These are phyloP conservation scores for Ulvella scutata DNA, from an alignment of 139 green algal species.

Conservation along the genomic window DNA sequence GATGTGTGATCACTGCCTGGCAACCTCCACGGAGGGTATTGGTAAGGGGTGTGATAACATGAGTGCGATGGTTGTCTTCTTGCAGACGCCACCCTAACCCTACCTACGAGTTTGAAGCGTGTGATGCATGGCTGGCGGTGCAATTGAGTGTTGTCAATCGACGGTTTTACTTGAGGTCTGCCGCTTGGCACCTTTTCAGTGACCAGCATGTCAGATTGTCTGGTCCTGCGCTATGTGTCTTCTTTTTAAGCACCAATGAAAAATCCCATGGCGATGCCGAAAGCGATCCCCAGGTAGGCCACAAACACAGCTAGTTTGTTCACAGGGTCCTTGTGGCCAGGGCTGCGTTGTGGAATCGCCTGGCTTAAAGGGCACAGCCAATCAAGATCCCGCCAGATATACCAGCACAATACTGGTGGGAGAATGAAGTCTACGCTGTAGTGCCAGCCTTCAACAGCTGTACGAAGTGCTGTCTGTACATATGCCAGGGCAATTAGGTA, in stretches of 20 bases:
- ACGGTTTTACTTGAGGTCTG: no score
- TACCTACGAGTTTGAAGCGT: no score
- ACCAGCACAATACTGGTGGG: background rate
- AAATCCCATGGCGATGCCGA: background rate
- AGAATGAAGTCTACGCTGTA: background rate
- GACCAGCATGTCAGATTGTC: no score
- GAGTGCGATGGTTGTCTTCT: constrained; percentile 23
- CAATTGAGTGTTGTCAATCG: no score
- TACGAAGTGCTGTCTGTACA: background rate
- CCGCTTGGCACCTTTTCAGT: no score
- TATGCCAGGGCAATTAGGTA: background rate
- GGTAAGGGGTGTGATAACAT: constrained; percentile 38
- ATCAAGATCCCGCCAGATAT: background rate
- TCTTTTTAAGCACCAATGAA: background rate
- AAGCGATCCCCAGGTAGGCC: background rate
- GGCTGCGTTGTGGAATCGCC: background rate
- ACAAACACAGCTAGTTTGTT: background rate
- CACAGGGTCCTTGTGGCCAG: background rate
- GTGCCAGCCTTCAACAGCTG: background rate
- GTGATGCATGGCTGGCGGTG: background rate
- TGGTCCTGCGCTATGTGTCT: no score
- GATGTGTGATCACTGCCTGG: constrained; percentile 57
- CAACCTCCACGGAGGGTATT: constrained; percentile 28
- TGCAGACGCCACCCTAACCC: no score
- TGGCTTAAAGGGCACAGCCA: background rate